Evolutionary conservation across 1,139 yeast genomes (phyloP).

Genomic region (Geotrichum carabidarum): DNA sequence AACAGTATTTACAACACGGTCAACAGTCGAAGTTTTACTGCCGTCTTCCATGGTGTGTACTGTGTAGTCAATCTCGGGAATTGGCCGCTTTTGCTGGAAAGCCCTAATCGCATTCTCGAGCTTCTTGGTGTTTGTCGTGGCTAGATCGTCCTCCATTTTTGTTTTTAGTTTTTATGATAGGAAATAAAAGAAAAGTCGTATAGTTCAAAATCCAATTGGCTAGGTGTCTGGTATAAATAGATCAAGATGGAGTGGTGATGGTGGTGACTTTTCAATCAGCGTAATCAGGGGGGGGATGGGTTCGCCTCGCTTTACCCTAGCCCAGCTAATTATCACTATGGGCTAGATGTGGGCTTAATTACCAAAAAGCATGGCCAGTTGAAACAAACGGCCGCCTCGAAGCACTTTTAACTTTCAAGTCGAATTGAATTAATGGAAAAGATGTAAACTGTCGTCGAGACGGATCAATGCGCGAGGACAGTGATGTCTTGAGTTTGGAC

Average conservation of each 20-base stretch:
- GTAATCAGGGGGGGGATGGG: not conserved
- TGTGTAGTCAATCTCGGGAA: conserved; percentile 46
- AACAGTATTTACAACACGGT: conserved; percentile 61
- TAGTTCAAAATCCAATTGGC: not conserved
- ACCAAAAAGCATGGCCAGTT: too few relatives aligned
- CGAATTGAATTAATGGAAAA: too few relatives aligned
- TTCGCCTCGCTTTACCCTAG: not conserved
- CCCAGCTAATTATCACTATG: not conserved
- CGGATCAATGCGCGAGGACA: too few relatives aligned
- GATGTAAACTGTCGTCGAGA: too few relatives aligned
- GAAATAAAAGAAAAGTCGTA: not conserved
- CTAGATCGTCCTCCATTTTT: conserved; percentile 16
- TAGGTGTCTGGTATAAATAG: not conserved
- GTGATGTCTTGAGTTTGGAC: too few relatives aligned
- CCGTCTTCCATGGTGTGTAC: conserved; percentile 69
- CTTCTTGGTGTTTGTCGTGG: conserved; percentile 20
- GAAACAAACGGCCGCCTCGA: too few relatives aligned
- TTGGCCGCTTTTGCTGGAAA: conserved; percentile 49
- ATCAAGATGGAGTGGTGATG: not conserved
- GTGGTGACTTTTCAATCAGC: not conserved
- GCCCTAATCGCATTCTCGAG: conserved; percentile 70
- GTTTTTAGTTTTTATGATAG: not conserved
- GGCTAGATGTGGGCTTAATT: too few relatives aligned
- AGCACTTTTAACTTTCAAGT: too few relatives aligned
- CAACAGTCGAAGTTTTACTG: conserved; percentile 55